Evolutionary conservation across 768 basidiomycete genomes (phyloP), one percentile per base, ranked within the genome.

Genomic region (Coprinellus micaceus): DNA sequence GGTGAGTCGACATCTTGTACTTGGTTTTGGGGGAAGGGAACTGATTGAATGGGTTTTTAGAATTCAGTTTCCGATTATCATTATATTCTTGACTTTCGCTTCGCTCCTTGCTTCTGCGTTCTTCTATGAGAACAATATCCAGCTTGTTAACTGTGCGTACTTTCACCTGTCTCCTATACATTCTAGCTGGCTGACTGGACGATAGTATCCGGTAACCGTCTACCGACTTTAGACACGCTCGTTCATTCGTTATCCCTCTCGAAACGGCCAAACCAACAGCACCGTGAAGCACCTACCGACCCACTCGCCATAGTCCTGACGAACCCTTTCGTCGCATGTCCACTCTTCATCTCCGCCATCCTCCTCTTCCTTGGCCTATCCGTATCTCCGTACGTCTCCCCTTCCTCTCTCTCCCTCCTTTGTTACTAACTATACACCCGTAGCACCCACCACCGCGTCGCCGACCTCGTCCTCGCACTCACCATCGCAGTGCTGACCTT

Each of bases 401-500:
- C 40, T 17, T 39, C 50, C 30, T 51, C 11, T 60, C n/a, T 10
- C 22, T 15, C 10, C 17, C 29, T n/a, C 13, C 11, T 5, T 54
- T 17, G 29, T 4, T 36, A 37, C 11, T 54, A 30, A 47, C 7
- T 51, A 45, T 39, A 45, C n/a, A 43, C 36, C 10, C 33, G 11
- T 22, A 77, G 76, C 0, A 59, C 61, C 19, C 83, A 88, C 58
- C 90, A 92, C 57, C 78, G 84, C 11, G 69, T 80, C 0, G 82
- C 85, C n/a, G 96, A 99, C 70, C 82, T 96, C n/a, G 69, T 84
- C n/a, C 74, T 97, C 39, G 92, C 97, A 0, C 80, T 83, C 4
- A 60, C 89, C 6, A 84, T 94, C 52, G 87, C 94, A 0, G 66
- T 86, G 11, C 73, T 90, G 15, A 96, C 94, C 3, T 90, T 89